Base-by-base conservation (phyloP, 306 rosid species). In the Pyrus pyrifolia region DNA sequence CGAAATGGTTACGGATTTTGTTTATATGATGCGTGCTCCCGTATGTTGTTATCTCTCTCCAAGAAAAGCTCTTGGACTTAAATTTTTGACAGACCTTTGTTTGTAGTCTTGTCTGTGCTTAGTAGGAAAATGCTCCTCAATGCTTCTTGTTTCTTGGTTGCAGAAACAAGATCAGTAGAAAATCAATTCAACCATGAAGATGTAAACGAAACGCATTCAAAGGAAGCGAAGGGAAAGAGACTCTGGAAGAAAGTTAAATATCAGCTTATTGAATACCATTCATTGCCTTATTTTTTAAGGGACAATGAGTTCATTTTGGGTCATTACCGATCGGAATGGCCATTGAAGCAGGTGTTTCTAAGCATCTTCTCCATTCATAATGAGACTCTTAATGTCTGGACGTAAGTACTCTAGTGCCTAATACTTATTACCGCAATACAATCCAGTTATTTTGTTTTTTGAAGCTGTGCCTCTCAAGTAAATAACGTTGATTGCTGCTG, bases 331-430 rank as follows among this genome's bases (percentile, higher is more conserved):
- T 31, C 95, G 38, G 87, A 88, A 45, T 90, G 95, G 95, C 87
- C 95, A 11, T 59, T 90, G 80, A 84, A 84, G 78, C 92, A 89
- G 64, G 78, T 73, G 30, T 40, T 90, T 79, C 89, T 87, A 33
- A 90, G 92, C 84, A 81, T 87, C 68, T 87, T 90, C 86, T 70
- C 84, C 59, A 80, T 86, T 81, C 95, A 87, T 72, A 90, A 90
- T 30, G 92, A 90, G 79, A 90, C 95, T 13, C 89, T 90, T 21
- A 88, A 90, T 76, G 84, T 90, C 9, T 89, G 94, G 94, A 89
- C 89, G 94, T 89, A 70, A 85, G 94, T 80, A 73, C 53, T 55
- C 57, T 71, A 31, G 30, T 58, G 15, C 49, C 49, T 61, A 68
- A 75, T 10, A 61, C 59, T 29, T 52, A 52, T 31, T 29, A 30